Evolutionary conservation across 768 basidiomycete genomes (phyloP).

Genomic region (Erythrobasidium yunnanense): DNA sequence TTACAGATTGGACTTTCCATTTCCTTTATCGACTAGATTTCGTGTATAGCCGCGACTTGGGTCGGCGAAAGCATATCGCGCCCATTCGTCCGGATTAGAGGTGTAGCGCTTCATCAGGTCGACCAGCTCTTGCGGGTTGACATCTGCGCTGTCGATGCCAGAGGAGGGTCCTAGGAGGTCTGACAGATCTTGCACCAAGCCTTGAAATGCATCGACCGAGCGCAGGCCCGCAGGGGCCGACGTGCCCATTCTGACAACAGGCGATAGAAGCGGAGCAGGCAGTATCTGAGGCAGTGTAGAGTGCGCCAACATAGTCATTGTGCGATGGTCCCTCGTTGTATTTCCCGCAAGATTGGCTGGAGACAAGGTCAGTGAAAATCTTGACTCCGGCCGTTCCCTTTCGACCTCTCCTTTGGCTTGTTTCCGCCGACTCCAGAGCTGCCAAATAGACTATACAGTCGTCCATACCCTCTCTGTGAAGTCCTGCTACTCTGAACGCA

Average conservation of each 20-base stretch:
- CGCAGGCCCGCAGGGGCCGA: background rate
- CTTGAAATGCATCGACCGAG: background rate
- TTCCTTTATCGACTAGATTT: background rate
- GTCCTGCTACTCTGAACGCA: no score
- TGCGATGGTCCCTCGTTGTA: no score
- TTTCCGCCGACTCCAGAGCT: no score
- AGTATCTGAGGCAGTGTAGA: no score
- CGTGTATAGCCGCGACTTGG: background rate
- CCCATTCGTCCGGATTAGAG: background rate
- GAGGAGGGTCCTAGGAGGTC: background rate
- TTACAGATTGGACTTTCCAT: background rate
- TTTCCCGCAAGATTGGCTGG: no score
- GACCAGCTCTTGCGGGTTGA: background rate
- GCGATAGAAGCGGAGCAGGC: background rate
- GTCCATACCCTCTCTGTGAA: no score
- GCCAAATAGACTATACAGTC: no score
- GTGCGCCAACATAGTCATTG: no score
- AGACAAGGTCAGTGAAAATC: no score
- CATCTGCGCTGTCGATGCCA: background rate
- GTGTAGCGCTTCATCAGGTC: background rate
- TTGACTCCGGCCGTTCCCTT: no score
- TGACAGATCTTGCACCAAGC: background rate
- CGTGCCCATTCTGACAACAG: background rate
- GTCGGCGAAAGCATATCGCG: background rate
- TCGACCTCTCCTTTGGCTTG: no score